A percentile compares a stretch with the other conserved stretches of the same genome.
phyloP scores from a whole-genome alignment of 1,284 basidiomycete genomes.

The Moesziomyces parantarcticus region DNA sequence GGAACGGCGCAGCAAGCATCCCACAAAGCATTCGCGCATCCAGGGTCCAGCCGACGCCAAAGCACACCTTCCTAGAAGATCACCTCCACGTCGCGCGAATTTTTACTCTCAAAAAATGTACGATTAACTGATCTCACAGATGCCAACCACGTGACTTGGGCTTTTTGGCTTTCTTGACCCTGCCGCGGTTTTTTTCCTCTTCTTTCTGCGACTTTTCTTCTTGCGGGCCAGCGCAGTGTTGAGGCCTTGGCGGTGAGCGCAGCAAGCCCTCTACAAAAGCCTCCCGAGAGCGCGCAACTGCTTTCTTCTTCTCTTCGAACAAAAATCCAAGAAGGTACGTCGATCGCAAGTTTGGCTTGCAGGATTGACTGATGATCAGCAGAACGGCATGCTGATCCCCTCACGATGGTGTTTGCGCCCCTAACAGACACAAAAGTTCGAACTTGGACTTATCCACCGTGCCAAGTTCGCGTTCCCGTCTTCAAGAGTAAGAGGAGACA shows the following conservation, averaged over 20 bases:
- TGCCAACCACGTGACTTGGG: constrained; percentile 6
- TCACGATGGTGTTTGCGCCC: background rate
- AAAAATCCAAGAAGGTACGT: constrained; percentile 58
- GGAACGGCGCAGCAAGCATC: background rate
- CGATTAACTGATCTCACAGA: constrained; percentile 11
- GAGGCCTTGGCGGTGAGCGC: background rate
- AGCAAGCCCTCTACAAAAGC: constrained; percentile 26
- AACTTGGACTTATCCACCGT: constrained; percentile 53
- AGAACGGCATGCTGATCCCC: constrained; percentile 6
- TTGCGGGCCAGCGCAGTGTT: too few relatives aligned
- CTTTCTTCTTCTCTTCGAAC: constrained; percentile 50
- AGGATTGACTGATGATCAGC: background rate
- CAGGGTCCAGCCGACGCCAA: constrained; percentile 15
- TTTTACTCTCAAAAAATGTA: background rate
- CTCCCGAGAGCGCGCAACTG: background rate
- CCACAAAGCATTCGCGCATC: background rate
- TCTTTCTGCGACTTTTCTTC: constrained; percentile 6
- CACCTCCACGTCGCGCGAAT: constrained; percentile 8
- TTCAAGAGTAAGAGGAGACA: constrained; percentile 49
- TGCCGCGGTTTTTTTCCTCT: constrained; percentile 5
- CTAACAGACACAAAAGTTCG: constrained; percentile 57
- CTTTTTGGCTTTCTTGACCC: background rate
- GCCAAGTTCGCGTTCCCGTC: constrained; percentile 61
- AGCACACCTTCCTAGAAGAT: constrained; percentile 12
- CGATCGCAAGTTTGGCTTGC: constrained; percentile 1